These are phyloP conservation scores for Luvunga scandens DNA, from an alignment of 345 rosid species.

Conservation along the genomic window DNA sequence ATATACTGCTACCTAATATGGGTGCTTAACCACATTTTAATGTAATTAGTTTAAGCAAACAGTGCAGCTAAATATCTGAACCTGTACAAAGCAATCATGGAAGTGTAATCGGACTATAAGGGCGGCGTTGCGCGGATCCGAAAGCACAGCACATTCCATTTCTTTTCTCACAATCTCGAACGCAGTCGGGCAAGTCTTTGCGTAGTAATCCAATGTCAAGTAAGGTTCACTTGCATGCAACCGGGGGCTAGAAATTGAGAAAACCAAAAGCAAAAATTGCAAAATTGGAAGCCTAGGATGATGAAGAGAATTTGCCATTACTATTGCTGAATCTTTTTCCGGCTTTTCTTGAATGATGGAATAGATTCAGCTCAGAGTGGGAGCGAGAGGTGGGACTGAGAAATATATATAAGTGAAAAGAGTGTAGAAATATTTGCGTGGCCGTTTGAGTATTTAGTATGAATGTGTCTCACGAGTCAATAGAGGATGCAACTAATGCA, in stretches of 20 bases:
- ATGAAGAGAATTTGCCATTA: slow-evolving; percentile 16
- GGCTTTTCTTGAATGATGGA: background rate
- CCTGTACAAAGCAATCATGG: slow-evolving; percentile 95
- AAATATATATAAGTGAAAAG: slow-evolving; percentile 33
- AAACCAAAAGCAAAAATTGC: slow-evolving; percentile 25
- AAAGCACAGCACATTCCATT: slow-evolving; percentile 83
- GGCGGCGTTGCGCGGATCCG: slow-evolving; percentile 88
- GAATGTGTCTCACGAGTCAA: slow-evolving; percentile 37
- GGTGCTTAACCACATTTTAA: too few relatives aligned
- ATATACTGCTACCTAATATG: too few relatives aligned
- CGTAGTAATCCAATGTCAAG: slow-evolving; percentile 67
- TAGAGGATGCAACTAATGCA: slow-evolving; percentile 59
- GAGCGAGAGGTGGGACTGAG: slow-evolving; percentile 28
- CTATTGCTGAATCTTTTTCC: background rate
- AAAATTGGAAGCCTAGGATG: slow-evolving; percentile 2
- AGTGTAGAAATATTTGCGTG: background rate
- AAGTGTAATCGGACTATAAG: slow-evolving; percentile 65
- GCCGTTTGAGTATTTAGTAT: slow-evolving; percentile 23
- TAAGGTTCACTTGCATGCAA: slow-evolving; percentile 38
- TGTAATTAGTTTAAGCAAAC: background rate
- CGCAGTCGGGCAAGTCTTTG: slow-evolving; percentile 60
- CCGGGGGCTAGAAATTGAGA: slow-evolving; percentile 20
- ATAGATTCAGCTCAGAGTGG: slow-evolving; percentile 16
- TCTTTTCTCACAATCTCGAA: slow-evolving; percentile 70
- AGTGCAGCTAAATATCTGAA: slow-evolving; percentile 7